Evolutionary conservation across 805 yeast genomes (phyloP).

Genomic region (Wickerhamomyces silvicola): DNA sequence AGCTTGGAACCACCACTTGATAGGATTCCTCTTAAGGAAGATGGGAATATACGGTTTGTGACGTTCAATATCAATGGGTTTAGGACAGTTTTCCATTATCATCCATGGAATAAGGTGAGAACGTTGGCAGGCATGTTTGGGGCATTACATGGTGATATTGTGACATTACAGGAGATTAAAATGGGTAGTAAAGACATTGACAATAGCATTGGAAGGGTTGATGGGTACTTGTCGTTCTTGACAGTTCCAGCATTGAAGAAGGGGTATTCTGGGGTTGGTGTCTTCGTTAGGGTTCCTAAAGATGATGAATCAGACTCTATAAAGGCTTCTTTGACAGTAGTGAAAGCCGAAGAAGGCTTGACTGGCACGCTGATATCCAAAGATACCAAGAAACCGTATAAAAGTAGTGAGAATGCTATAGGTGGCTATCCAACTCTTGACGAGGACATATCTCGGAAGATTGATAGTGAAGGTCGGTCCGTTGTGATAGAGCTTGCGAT

Average conservation of each 20-base stretch:
- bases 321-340: slow-evolving; percentile 40
- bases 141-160: slow-evolving; percentile 59
- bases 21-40: slow-evolving; percentile 2
- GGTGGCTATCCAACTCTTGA: slow-evolving; percentile 64
- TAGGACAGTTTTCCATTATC: slow-evolving; percentile 71
- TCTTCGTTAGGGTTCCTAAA: slow-evolving; percentile 56
- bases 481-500: slow-evolving; percentile 66
- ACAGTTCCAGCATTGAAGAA: slow-evolving; percentile 60
- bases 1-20: slow-evolving; percentile 2
- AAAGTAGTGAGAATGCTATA: slow-evolving; percentile 31
- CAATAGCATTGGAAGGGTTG: slow-evolving; percentile 41
- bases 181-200: slow-evolving; percentile 45
- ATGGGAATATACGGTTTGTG: slow-evolving; percentile 36
- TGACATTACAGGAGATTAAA: slow-evolving; percentile 87
- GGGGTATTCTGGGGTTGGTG: slow-evolving; percentile 91
- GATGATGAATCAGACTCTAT: slow-evolving; percentile 34
- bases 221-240: slow-evolving; percentile 58
- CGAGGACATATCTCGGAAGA: slow-evolving; percentile 29
- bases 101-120: slow-evolving; percentile 66
- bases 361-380: slow-evolving; percentile 50
- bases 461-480: slow-evolving; percentile 85
- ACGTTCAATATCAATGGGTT: slow-evolving; percentile 84
- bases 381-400: slow-evolving; percentile 13
- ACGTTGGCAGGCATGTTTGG: slow-evolving; percentile 37
- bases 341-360: slow-evolving; percentile 85